Evolutionary conservation across 2,329 filamentous ascomycete species (phyloP).

Genomic region (Parafenestella ontariensis): DNA sequence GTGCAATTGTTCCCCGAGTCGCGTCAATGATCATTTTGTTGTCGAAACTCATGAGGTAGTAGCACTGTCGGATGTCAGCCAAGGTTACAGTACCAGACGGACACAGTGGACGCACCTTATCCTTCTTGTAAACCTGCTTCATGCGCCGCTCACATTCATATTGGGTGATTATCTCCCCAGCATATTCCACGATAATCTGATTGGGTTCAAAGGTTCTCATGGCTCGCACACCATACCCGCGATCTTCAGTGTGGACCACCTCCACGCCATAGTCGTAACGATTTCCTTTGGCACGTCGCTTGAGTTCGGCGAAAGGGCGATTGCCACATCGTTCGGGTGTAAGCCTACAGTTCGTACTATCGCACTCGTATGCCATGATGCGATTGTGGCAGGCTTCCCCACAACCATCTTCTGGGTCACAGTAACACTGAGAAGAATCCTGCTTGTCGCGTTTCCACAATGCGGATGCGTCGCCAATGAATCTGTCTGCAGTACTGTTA

Average conservation of each 20-base stretch:
- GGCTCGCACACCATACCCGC: slow-evolving; percentile 89
- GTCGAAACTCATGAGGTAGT: slow-evolving; percentile 98
- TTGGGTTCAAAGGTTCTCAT: slow-evolving; percentile 86
- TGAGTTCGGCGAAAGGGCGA: slow-evolving; percentile 83
- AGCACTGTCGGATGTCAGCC: slow-evolving; percentile 68
- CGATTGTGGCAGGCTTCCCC: slow-evolving; percentile 91
- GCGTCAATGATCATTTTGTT: slow-evolving; percentile 99
- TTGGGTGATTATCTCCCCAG: slow-evolving; percentile 95
- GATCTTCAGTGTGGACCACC: slow-evolving; percentile 86
- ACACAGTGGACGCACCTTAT: slow-evolving; percentile 69
- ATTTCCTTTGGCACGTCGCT: slow-evolving; percentile 71
- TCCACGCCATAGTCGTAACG: slow-evolving; percentile 94
- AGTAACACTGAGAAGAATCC: slow-evolving; percentile 71
- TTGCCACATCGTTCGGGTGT: slow-evolving; percentile 80
- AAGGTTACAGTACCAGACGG: neutral
- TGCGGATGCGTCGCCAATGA: slow-evolving; percentile 81
- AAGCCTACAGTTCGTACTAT: slow-evolving; percentile 84
- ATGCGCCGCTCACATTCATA: slow-evolving; percentile 92
- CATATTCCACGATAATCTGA: slow-evolving; percentile 98
- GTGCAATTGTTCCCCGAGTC: slow-evolving; percentile 91
- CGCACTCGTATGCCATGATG: slow-evolving; percentile 97
- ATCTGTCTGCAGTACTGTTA: slow-evolving; percentile 69
- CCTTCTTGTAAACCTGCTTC: slow-evolving; percentile 92
- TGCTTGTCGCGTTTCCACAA: slow-evolving; percentile 83
- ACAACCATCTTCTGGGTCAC: slow-evolving; percentile 72